Percentiles rank a stretch among this genome's conserved stretches.
Conservation (phyloP, 306 rosid species). For the Corylus avellana region DNA sequence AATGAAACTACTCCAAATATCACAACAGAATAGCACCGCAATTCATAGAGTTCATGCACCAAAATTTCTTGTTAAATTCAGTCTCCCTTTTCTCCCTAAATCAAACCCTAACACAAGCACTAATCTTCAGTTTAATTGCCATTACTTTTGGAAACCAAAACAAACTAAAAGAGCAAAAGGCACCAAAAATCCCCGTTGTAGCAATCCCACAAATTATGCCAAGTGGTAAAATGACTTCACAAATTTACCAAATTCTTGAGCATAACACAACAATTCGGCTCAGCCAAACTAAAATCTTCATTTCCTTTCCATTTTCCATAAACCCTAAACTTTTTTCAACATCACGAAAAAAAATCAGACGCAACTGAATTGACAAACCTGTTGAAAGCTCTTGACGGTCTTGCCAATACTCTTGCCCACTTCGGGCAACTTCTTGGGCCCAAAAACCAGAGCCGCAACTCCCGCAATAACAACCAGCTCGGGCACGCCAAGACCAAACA, state of each 20-base stretch:
- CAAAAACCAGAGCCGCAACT: slow-evolving; percentile 89
- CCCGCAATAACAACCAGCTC: slow-evolving; percentile 92
- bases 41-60: neutral
- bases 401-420: slow-evolving; percentile 95
- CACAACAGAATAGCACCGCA: neutral
- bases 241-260: neutral
- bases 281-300: neutral
- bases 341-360: slow-evolving; percentile 5
- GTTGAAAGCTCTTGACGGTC: slow-evolving; percentile 96
- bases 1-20: neutral
- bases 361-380: slow-evolving; percentile 44
- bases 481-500: slow-evolving; percentile 92
- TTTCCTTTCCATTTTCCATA: neutral
- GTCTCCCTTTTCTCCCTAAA: neutral
- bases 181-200: neutral
- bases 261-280: neutral
- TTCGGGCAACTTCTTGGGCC: slow-evolving; percentile 93
- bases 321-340: neutral
- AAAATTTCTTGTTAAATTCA: neutral
- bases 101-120: neutral
- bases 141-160: neutral
- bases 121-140: neutral
- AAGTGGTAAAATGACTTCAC: neutral
- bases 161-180: neutral
- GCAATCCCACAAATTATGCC: neutral